Conservation (phyloP, 1,284 basidiomycete genomes). For the Phylloboletellus chloephorus region DNA sequence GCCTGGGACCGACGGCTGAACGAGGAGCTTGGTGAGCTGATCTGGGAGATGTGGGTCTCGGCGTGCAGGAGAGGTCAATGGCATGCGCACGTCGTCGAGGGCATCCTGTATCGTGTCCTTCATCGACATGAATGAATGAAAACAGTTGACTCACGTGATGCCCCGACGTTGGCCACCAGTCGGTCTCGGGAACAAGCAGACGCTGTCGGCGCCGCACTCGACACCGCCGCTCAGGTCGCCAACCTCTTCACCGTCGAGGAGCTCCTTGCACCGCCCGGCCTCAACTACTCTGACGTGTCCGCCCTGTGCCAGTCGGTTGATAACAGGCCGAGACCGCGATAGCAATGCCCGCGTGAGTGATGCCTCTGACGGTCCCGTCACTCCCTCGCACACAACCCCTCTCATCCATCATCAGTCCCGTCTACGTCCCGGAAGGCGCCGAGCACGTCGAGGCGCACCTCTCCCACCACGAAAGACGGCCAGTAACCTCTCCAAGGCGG, state of each 20-base stretch:
- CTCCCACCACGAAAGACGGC: constrained; percentile 84
- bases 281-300: constrained; percentile 78
- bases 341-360: constrained; percentile 53
- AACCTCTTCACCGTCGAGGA: constrained; percentile 61
- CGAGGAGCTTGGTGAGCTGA: constrained; percentile 55
- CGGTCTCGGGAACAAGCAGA: constrained; percentile 53
- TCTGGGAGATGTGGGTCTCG: constrained; percentile 36
- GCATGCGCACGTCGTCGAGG: constrained; percentile 55
- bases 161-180: constrained; percentile 40
- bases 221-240: constrained; percentile 58
- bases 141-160: constrained; percentile 20
- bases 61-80: not conserved
- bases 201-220: constrained; percentile 58
- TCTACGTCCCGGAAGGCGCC: constrained; percentile 63
- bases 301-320: no score
- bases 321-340: constrained; percentile 64
- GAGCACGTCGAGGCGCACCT: constrained; percentile 68
- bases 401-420: constrained; percentile 66
- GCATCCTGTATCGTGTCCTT: constrained; percentile 50
- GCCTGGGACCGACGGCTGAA: constrained; percentile 45
- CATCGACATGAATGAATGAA: constrained; percentile 31
- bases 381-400: constrained; percentile 64
- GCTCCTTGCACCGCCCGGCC: constrained; percentile 69
- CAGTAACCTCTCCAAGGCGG: constrained; percentile 68
- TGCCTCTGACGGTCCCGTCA: not conserved